These are phyloP conservation scores for Coelastrella sp. DNA, from an alignment of 139 green algal species.

Conservation along the genomic window DNA sequence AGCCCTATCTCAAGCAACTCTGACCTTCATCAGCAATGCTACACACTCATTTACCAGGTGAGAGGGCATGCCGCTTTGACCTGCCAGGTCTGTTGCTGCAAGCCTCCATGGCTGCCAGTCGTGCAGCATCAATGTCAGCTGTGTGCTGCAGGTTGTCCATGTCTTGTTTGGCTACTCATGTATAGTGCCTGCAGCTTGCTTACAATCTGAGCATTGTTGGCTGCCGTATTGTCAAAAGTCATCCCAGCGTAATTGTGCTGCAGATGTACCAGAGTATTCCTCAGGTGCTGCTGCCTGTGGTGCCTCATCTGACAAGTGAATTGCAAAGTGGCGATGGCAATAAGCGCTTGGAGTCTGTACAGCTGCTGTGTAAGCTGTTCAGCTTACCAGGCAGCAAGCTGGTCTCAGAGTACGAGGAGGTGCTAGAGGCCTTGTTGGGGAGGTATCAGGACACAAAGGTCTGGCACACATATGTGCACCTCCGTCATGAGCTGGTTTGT, in stretches of 20 bases:
- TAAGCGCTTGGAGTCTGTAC: slow-evolving; percentile 25
- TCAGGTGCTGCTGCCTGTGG: slow-evolving; percentile 76
- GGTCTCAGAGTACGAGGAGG: slow-evolving; percentile 31
- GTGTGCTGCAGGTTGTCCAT: not conserved
- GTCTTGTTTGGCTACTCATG: not conserved
- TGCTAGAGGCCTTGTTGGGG: slow-evolving; percentile 30
- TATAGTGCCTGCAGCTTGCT: not conserved
- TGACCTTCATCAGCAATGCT: slow-evolving; percentile 43
- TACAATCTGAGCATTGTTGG: not conserved
- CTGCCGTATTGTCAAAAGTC: too few species aligned
- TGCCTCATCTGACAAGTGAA: slow-evolving; percentile 72
- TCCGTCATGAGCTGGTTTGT: too few species aligned
- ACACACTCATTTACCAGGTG: slow-evolving; percentile 64
- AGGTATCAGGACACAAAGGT: slow-evolving; percentile 37
- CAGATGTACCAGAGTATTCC: slow-evolving; percentile 73
- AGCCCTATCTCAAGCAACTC: slow-evolving; percentile 61
- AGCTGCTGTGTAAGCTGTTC: slow-evolving; percentile 43
- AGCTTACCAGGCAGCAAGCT: slow-evolving; percentile 35
- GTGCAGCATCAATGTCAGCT: not conserved
- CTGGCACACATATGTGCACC: not conserved
- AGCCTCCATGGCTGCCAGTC: not conserved
- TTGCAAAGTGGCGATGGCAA: slow-evolving; percentile 51
- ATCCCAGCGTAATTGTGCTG: not conserved
- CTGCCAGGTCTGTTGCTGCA: not conserved
- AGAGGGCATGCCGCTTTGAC: not conserved